Evolutionary conservation across 768 basidiomycete genomes (phyloP).

Genomic region (Rhodosporidiobolus odoratus): DNA sequence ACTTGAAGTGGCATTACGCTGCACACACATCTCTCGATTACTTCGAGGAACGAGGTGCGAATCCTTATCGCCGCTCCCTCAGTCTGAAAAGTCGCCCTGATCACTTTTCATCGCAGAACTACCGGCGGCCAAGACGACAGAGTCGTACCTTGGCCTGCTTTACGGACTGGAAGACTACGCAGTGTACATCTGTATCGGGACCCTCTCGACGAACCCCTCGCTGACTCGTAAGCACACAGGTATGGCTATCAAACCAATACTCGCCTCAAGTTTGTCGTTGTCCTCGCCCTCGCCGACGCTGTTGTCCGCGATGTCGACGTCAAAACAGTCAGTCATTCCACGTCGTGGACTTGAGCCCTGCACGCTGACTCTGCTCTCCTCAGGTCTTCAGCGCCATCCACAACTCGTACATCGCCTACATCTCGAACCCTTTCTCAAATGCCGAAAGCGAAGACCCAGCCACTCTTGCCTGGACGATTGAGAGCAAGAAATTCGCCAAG

Average conservation of each 20-base stretch:
- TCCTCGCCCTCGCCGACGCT: conserved; percentile 70
- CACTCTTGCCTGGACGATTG: conserved; percentile 49
- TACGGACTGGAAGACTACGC: conserved; percentile 90
- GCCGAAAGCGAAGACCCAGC: conserved; percentile 51
- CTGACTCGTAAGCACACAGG: conserved; percentile 10
- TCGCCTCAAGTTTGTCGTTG: conserved; percentile 79
- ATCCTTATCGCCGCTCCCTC: conserved; percentile 29
- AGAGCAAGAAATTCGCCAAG: conserved; percentile 65
- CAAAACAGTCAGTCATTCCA: conserved; percentile 56
- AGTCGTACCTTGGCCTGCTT: conserved; percentile 77
- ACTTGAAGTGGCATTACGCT: conserved; percentile 73
- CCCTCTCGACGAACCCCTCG: not conserved
- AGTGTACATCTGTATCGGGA: conserved; percentile 48
- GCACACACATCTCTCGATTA: conserved; percentile 86
- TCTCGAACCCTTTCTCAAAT: conserved; percentile 75
- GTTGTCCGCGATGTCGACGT: conserved; percentile 76
- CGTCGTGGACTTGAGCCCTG: not conserved
- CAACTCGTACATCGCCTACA: conserved; percentile 74
- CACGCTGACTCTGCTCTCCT: not conserved
- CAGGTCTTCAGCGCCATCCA: conserved; percentile 86
- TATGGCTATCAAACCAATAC: conserved; percentile 87
- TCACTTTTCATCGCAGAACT: conserved; percentile 47
- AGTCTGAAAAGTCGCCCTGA: conserved; percentile 4
- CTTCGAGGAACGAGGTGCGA: conserved; percentile 81
- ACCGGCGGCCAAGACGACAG: conserved; percentile 55